phyloP scores from a whole-genome alignment of 108 stramenopile species.

The Cyclotella sp. region DNA sequence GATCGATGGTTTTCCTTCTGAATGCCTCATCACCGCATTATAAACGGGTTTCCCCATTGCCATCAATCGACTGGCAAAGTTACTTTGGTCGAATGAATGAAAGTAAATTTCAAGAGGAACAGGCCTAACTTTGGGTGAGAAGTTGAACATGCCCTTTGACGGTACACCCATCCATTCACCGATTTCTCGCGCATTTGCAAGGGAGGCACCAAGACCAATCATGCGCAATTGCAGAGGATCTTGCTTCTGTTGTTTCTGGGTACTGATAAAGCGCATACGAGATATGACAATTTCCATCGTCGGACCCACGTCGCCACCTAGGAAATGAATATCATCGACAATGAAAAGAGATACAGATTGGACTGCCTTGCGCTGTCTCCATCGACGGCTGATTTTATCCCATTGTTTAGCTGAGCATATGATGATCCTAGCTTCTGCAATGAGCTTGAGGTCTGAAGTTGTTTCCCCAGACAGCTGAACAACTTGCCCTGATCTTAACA shows the following conservation, averaged over 20 bases:
- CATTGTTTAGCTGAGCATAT: slow-evolving; percentile 89
- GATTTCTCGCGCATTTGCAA: slow-evolving; percentile 97
- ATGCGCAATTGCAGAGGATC: slow-evolving; percentile 71
- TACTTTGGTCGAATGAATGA: slow-evolving; percentile 94
- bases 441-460: slow-evolving; percentile 84
- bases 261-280: slow-evolving; percentile 93
- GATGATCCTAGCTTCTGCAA: slow-evolving; percentile 78
- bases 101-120: slow-evolving; percentile 94
- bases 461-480: slow-evolving; percentile 90
- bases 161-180: slow-evolving; percentile 98
- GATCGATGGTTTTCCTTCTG: slow-evolving; percentile 80
- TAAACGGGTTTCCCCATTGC: slow-evolving; percentile 98
- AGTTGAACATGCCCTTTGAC: slow-evolving; percentile 89
- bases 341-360: slow-evolving; percentile 91
- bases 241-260: slow-evolving; percentile 66
- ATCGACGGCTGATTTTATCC: slow-evolving; percentile 93
- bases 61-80: slow-evolving; percentile 90
- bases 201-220: slow-evolving; percentile 91
- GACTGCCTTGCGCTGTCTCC: slow-evolving; percentile 95
- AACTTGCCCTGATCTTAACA: slow-evolving; percentile 72
- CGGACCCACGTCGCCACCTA: slow-evolving; percentile 91
- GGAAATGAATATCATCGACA: slow-evolving; percentile 97
- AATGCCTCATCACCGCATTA: slow-evolving; percentile 79
- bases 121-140: slow-evolving; percentile 94
- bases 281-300: slow-evolving; percentile 96